Base-by-base conservation (phyloP, 2,329 filamentous ascomycete species). In the Aureobasidium uvarum region DNA sequence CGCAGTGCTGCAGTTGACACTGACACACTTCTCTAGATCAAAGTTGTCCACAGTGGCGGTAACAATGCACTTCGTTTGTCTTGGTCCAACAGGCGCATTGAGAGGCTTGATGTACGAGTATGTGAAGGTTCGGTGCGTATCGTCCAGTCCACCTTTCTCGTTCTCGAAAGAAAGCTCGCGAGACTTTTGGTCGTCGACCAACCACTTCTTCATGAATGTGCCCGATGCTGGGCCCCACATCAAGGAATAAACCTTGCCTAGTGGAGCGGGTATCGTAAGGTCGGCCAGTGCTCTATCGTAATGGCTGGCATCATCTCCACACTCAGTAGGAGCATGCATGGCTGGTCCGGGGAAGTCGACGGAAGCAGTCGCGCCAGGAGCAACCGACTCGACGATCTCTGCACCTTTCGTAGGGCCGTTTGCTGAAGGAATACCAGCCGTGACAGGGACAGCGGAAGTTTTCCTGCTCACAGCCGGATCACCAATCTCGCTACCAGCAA, bases 31-130 rank as follows among this genome's bases (percentile, higher is more conserved):
- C 65, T 98, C 94, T 18, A 96, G 81, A 74, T 99, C 94, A 36
- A 96, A 81, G 52, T 84, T 82, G 67, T 98, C 93, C n/a, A 99
- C 74, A 5, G 84, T 89, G 77, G 96, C 92, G 0, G 86, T 89
- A 58, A 92, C 92, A 66, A 96, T 89, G 76, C 95, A 99, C 74
- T 96, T 97, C 14, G 95, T 99, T 79, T 96, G 91, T 74, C 85
- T 95, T 0, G 95, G 95, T 0, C 95, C 95, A 69, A 99, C 94
- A 0, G 91, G 83, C 2, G 83, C 90, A 71, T 88, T 85, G 2
- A 99, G 80, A 1, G 95, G 95, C 75, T 97, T 98, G 78, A 96
- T 96, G 75, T 97, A 99, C 1, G 87, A 89, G 74, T 89, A 96
- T 23, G 81, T 86, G 52, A 93, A 86, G 3, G 84, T 84, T 74